Evolutionary conservation across 2,329 filamentous ascomycete species (phyloP), one percentile per base, ranked within the genome.

Genomic region (Paracoccidioides brasiliensis): DNA sequence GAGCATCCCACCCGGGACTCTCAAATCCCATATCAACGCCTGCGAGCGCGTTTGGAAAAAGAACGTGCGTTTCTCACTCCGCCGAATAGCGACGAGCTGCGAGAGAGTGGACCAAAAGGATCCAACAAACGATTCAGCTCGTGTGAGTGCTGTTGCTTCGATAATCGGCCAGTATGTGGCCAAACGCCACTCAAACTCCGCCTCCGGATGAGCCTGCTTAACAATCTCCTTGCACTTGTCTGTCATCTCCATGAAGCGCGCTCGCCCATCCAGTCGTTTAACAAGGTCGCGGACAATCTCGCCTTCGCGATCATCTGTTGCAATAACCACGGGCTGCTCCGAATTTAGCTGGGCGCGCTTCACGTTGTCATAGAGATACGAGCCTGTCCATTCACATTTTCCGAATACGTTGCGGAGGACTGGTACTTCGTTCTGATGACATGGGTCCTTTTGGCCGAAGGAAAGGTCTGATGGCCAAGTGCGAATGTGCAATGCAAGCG

Each of bases 51-150:
- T 53, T 37, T 53, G 52, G 42, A 53, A 53, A 38, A 53, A 53
- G 35, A 53, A 53, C 14, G 52, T 44, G 6, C 52, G 41, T 28
- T 33, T 40, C n/a, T 41, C 37, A 41, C 6, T 7, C 14, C 52
- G 52, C 15, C 52, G 52, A 32, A 53, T 22, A 32, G 52, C 52
- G 32, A 53, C 52, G 38, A 53, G 52, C 45, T 53, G 52, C 15
- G 52, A 53, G n/a, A 53, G 40, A 4, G 52, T 53, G 12, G 52
- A 53, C 52, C 52, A 53, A 30, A 53, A 53, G 43, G 52, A 53
- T 9, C 52, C 52, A 37, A 53, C n/a, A 32, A 53, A 53, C 3
- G 52, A 37, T 15, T 53, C 52, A 33, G 52, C 43, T 37, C 32
- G 52, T 4, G 52, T 53, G 5, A 53, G 10, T 8, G 52, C 41